Percentiles rank a stretch among this genome's conserved stretches.
Conservation (phyloP, 2,329 filamentous ascomycete genomes). For the Graphilbum sp. region DNA sequence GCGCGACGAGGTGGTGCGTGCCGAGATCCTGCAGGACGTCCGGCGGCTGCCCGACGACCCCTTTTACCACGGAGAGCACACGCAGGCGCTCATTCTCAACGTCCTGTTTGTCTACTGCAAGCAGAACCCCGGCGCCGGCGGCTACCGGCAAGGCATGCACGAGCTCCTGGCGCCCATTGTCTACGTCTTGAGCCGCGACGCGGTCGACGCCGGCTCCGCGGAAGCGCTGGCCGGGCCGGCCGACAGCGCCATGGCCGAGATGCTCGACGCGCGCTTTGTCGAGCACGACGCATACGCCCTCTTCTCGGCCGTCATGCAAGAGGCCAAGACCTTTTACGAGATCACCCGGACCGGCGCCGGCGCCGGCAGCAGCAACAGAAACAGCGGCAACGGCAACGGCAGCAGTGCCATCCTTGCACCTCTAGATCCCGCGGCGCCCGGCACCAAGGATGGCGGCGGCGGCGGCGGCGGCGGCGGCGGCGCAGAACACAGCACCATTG, state of each 20-base stretch:
- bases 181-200: constrained; percentile 70
- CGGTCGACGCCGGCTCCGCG: constrained; percentile 32
- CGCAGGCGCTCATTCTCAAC: constrained; percentile 70
- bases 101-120: constrained; percentile 93
- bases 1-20: constrained; percentile 65
- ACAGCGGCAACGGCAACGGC: background rate
- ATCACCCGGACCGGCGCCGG: constrained; percentile 28
- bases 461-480: constrained; percentile 6
- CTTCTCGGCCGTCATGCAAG: constrained; percentile 78
- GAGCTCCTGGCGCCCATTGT: constrained; percentile 83
- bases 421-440: background rate
- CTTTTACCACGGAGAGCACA: constrained; percentile 68
- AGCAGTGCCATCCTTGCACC: background rate
- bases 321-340: constrained; percentile 75
- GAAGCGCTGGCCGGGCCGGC: constrained; percentile 13
- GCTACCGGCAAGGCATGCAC: constrained; percentile 97
- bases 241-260: constrained; percentile 41
- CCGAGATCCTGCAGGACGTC: constrained; percentile 89
- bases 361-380: constrained; percentile 1
- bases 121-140: constrained; percentile 68
- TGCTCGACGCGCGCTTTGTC: constrained; percentile 56
- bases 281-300: constrained; percentile 86
- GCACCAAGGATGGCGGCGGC: background rate
- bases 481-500: constrained; percentile 46
- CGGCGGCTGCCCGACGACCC: constrained; percentile 81